Evolutionary conservation across 805 yeast genomes (phyloP), one percentile per base, ranked within the genome.

Genomic region (Myxozyma geophila): DNA sequence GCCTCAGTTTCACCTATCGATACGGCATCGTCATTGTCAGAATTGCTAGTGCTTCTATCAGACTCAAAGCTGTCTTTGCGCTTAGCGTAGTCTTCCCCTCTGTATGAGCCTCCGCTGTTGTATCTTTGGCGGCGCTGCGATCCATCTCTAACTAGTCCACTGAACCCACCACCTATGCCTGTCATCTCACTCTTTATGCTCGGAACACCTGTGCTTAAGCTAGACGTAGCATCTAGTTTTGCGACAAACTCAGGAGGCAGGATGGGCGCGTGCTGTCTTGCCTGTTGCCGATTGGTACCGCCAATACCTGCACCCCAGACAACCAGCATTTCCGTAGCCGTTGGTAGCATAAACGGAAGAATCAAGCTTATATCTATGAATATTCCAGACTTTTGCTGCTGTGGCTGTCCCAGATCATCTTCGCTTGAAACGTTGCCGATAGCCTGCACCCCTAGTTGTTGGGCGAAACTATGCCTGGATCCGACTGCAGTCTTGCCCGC

Each of bases 291-390:
- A 58, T 84, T 81, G 1, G 83, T 75, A 1, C 90, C 89, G 2
- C 89, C 87, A 17, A 86, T 72, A 8, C 92, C 92, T 0, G 90
- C 84, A 1, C 97, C 96, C 80, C 90, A 93, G 49, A 82, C 81
- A 60, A 83, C 85, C 33, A 90, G 81, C 74, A 91, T 76, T 74
- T 93, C 97, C 1, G 84, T 77, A 9, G 85, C 71, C n/a, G 87
- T 85, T 1, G 98, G 98, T 36, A 91, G 76, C 0, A 84, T 82
- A 37, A 89, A 82, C 1, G 85, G 84, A 33, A 79, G 70, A 13
- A 69, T 70, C 13, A 70, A 63, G 7, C 75, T 68, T 9, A 76
- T 74, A 54, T 79, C 79, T 36, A 77, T 64, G 12, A 63, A 70
- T 2, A 78, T 66, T 21, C 68, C 63, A 12, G 52, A 19, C n/a